Percentiles rank a stretch among this genome's conserved stretches.
phyloP scores from a whole-genome alignment of 2,329 filamentous ascomycete species.

The Beauveria pseudobassiana region DNA sequence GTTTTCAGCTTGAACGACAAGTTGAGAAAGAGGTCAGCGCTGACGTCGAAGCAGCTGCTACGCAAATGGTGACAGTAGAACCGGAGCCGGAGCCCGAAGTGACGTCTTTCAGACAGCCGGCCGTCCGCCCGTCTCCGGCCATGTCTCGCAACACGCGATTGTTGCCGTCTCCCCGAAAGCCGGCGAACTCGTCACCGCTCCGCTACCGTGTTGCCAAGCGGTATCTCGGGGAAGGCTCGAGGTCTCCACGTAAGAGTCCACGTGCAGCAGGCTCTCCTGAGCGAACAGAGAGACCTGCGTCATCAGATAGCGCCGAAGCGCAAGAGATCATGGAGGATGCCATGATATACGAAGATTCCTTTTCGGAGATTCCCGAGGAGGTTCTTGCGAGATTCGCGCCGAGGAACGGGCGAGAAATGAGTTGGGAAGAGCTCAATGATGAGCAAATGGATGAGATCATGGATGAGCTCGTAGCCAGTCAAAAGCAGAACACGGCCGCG shows the following conservation, averaged over 20 bases:
- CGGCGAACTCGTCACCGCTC: constrained; percentile 20
- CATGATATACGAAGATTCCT: constrained; percentile 44
- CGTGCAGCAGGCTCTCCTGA: background rate
- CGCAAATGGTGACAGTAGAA: background rate
- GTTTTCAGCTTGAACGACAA: background rate
- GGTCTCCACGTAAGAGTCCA: background rate
- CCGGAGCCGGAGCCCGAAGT: constrained; percentile 1
- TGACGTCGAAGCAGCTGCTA: background rate
- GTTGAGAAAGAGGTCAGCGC: background rate
- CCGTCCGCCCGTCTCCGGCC: constrained; percentile 15
- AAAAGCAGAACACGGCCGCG: background rate
- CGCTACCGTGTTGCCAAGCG: constrained; percentile 26
- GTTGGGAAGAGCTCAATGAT: constrained; percentile 12
- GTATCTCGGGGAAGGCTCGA: background rate
- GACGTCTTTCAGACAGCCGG: constrained; percentile 15
- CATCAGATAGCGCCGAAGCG: background rate
- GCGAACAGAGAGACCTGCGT: background rate
- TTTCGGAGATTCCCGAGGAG: constrained; percentile 47
- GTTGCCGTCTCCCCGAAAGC: constrained; percentile 1
- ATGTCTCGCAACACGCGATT: background rate
- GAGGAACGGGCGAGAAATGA: constrained; percentile 6
- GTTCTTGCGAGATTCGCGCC: constrained; percentile 39
- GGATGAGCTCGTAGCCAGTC: background rate
- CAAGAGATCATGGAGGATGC: constrained; percentile 19
- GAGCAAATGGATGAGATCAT: constrained; percentile 5